Evolutionary conservation across 768 basidiomycete genomes (phyloP).

Genomic region (Tricholoma terreum): DNA sequence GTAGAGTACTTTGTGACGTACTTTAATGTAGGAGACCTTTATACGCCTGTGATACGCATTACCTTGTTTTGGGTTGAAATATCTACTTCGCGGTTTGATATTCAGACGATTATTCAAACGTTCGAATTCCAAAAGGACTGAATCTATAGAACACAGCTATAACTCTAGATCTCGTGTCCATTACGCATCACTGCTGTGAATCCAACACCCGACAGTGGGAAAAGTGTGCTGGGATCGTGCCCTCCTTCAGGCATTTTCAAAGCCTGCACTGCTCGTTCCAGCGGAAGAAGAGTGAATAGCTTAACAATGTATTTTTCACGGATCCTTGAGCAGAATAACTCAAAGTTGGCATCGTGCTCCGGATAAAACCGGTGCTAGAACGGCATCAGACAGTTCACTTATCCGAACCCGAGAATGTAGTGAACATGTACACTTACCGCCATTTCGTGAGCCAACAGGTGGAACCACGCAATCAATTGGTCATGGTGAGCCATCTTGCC

Average conservation of each 20-base stretch:
- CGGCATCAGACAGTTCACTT: not conserved
- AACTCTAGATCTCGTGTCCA: not conserved
- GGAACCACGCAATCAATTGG: not conserved
- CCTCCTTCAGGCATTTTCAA: not conserved
- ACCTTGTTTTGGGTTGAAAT: constrained; percentile 2
- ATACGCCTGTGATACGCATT: not conserved
- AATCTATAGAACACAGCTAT: no score
- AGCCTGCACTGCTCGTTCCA: not conserved
- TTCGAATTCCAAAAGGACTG: no score
- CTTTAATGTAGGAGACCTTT: not conserved
- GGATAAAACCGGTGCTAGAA: not conserved
- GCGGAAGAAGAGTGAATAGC: not conserved
- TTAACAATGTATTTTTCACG: not conserved
- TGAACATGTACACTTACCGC: not conserved
- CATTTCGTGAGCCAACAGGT: not conserved
- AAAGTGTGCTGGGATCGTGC: not conserved
- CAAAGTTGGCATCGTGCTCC: not conserved
- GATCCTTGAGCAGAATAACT: not conserved
- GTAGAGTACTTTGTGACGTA: not conserved
- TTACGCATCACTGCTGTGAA: no score
- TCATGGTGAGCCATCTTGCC: not conserved
- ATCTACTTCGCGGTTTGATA: not conserved
- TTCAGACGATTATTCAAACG: not conserved
- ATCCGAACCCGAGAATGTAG: not conserved
- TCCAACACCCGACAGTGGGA: no score